A percentile compares a stretch with the other conserved stretches of the same genome.
Evolutionary conservation across 257 asterid species (phyloP).

Genomic region (Primulina eburnea): DNA sequence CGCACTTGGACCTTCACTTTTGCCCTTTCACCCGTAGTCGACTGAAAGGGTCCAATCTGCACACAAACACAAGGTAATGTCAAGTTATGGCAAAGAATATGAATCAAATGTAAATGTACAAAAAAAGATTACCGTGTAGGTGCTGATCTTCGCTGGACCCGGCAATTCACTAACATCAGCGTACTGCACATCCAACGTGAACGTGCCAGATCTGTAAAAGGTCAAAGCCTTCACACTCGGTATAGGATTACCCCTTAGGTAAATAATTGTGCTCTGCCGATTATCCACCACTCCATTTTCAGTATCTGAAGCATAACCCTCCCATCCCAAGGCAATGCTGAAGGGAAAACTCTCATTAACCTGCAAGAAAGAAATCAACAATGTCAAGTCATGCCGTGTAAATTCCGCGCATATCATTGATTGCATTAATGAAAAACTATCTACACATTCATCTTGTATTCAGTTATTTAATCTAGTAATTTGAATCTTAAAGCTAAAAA

Average conservation of each 20-base stretch:
- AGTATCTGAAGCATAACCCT: slow-evolving; percentile 56
- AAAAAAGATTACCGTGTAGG: slow-evolving; percentile 54
- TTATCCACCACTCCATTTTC: slow-evolving; percentile 59
- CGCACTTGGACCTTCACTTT: slow-evolving; percentile 76
- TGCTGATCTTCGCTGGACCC: slow-evolving; percentile 72
- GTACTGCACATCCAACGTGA: slow-evolving; percentile 65
- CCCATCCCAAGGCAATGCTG: slow-evolving; percentile 77
- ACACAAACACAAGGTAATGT: slow-evolving; percentile 1
- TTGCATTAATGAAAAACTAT: no score
- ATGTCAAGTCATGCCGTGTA: no score
- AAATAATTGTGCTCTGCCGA: slow-evolving; percentile 69
- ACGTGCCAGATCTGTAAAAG: slow-evolving; percentile 70
- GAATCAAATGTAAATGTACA: no score
- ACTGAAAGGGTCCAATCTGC: slow-evolving; percentile 90
- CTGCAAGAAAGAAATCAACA: slow-evolving; percentile 31
- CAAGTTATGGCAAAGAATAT: background rate
- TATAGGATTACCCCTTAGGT: slow-evolving; percentile 78
- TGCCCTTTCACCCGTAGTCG: slow-evolving; percentile 54
- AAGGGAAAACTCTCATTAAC: slow-evolving; percentile 77
- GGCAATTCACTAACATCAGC: slow-evolving; percentile 71
- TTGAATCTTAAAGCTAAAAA: no score
- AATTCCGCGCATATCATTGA: no score
- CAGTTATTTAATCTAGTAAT: no score
- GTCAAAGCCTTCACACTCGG: slow-evolving; percentile 95
- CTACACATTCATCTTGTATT: no score